Base-by-base conservation (phyloP, 2,329 filamentous ascomycete species). In the Helotiales sp. region DNA sequence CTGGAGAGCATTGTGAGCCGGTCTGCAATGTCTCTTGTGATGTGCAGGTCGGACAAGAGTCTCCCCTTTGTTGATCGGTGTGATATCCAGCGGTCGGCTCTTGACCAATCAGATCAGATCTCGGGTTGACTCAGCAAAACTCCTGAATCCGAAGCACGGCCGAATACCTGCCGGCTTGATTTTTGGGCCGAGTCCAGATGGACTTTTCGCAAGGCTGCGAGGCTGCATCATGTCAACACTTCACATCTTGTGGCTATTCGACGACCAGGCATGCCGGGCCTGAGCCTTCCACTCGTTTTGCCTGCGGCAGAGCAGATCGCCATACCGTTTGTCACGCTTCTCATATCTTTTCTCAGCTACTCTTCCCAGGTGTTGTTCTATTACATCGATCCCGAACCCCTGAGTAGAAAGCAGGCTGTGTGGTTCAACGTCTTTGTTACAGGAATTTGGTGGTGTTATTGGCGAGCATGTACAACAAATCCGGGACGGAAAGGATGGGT, bases 271-370 rank as follows among this genome's bases (percentile, higher is more conserved):
- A 63, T 68, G 64, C 59, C 66, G 55, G 62, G 57, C 47, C 26
- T 66, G 60, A 50, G 62, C 20, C 43, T 49, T 34, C 63, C 62
- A 34, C 64, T 64, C 30, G 61, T 52, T 24, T 62, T 73, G 15
- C 61, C 66, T 15, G 66, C 73, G 6, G 54, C 76, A 1, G 57
- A 74, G 49, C 69, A 79, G 59, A 81, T 93, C 61, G 89, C 90
- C 66, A 86, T 93, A n/a, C 90, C 91, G 15, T 85, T 83, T 66
- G 90, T 91, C 52, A 88, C 87, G 70, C 64, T 83, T 7, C 80
- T 95, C 15, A 91, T 94, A 67, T 76, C 80, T 62, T 92, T 93
- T 76, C 84, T 94, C 3, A 86, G 87, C 68, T 93, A 91, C 80
- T 85, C 86, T 58, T 91, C 92, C 4, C 92, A 95, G 79, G 85